Conservation (phyloP, 805 yeast species). For the Myxozyma monticola region DNA sequence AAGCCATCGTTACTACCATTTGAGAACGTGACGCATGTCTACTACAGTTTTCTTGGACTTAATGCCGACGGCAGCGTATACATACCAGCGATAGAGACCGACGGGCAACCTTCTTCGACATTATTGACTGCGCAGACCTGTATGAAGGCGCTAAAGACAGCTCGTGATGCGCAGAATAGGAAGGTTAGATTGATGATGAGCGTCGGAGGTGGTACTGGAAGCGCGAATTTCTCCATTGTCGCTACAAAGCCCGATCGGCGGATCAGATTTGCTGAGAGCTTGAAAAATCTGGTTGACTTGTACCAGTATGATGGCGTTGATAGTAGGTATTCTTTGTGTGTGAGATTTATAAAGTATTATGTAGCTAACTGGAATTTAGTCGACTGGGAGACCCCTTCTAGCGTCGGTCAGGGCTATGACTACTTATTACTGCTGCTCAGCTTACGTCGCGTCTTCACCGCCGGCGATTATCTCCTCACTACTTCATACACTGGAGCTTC, state of each 20-base stretch:
- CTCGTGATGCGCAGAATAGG: conserved; percentile 6
- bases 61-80: conserved; percentile 53
- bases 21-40: conserved; percentile 58
- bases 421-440: conserved; percentile 47
- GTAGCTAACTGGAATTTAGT: no score
- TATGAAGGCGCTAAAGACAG: background rate
- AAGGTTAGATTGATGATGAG: conserved; percentile 62
- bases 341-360: background rate
- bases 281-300: conserved; percentile 48
- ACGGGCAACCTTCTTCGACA: conserved; percentile 1
- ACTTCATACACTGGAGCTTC: conserved; percentile 19
- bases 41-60: conserved; percentile 72
- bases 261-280: conserved; percentile 49
- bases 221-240: conserved; percentile 51
- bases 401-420: conserved; percentile 46
- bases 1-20: conserved; percentile 55
- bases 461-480: conserved; percentile 11
- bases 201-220: conserved; percentile 74
- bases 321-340: conserved; percentile 25
- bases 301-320: conserved; percentile 86
- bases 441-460: conserved; percentile 38
- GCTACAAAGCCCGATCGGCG: conserved; percentile 43
- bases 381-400: conserved; percentile 87
- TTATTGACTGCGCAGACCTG: conserved; percentile 8
- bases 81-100: conserved; percentile 44